These are phyloP conservation scores for Solanum arcanum DNA, from an alignment of 257 asterid genomes.

Conservation along the genomic window DNA sequence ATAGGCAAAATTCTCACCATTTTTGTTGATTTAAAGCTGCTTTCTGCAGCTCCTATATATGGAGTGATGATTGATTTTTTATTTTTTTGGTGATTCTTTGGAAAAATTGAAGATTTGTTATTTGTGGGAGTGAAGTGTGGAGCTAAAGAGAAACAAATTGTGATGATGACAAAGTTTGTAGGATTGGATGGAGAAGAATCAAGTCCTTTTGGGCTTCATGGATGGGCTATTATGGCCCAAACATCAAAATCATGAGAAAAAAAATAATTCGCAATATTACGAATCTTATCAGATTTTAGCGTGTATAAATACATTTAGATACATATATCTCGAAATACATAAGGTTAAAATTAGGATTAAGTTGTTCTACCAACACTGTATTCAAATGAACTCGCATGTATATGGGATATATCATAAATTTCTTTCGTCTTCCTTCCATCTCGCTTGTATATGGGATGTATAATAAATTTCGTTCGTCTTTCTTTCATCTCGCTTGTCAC, in stretches of 20 bases:
- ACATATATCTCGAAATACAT: too few species aligned
- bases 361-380: too few species aligned
- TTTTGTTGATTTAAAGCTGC: not conserved
- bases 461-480: too few species aligned
- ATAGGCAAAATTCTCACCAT: conserved; percentile 72
- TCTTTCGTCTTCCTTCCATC: too few species aligned
- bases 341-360: too few species aligned
- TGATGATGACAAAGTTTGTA: not conserved
- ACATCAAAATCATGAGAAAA: not conserved
- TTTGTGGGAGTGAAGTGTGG: not conserved
- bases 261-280: too few species aligned
- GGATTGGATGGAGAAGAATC: not conserved
- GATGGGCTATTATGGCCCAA: not conserved
- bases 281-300: too few species aligned
- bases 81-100: not conserved
- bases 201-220: not conserved
- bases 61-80: not conserved
- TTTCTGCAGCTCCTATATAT: not conserved
- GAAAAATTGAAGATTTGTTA: not conserved
- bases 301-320: fast-evolving
- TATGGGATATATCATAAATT: too few species aligned
- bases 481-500: too few species aligned
- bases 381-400: too few species aligned
- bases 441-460: too few species aligned
- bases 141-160: not conserved